Conservation (phyloP, 1,284 basidiomycete genomes). For the Ceratobasidium sp. region DNA sequence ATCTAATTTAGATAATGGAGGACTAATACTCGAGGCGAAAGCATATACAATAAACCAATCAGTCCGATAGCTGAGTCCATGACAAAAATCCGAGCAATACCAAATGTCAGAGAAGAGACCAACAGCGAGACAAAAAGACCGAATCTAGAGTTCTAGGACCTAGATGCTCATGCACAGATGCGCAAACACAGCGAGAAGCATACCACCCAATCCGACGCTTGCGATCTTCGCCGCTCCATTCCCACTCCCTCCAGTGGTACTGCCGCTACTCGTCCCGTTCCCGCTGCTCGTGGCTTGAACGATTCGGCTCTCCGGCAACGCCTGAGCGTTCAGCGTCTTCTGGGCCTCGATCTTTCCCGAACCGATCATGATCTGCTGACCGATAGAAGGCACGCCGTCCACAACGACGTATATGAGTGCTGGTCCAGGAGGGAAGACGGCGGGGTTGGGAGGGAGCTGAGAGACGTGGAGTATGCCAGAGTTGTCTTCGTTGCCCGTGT, state of each 20-base stretch:
- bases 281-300: constrained; percentile 59
- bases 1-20: too few relatives aligned
- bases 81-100: too few relatives aligned
- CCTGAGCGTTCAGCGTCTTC: constrained; percentile 61
- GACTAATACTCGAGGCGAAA: too few relatives aligned
- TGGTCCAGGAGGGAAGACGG: constrained; percentile 88
- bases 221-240: not conserved
- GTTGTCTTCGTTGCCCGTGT: constrained; percentile 83
- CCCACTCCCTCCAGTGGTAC: constrained; percentile 47
- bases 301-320: constrained; percentile 66
- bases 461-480: constrained; percentile 78
- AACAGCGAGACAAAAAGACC: too few relatives aligned
- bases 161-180: too few relatives aligned
- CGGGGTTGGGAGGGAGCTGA: constrained; percentile 85
- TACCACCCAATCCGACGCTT: not conserved
- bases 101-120: too few relatives aligned
- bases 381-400: constrained; percentile 86
- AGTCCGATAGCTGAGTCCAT: too few relatives aligned
- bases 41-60: too few relatives aligned
- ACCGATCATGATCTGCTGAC: constrained; percentile 82
- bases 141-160: too few relatives aligned
- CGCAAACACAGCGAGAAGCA: not conserved
- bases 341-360: constrained; percentile 81
- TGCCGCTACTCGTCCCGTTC: constrained; percentile 59
- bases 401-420: constrained; percentile 85